Evolutionary conservation across 1,284 basidiomycete genomes (phyloP).

Genomic region (Ustilago cynodontis): DNA sequence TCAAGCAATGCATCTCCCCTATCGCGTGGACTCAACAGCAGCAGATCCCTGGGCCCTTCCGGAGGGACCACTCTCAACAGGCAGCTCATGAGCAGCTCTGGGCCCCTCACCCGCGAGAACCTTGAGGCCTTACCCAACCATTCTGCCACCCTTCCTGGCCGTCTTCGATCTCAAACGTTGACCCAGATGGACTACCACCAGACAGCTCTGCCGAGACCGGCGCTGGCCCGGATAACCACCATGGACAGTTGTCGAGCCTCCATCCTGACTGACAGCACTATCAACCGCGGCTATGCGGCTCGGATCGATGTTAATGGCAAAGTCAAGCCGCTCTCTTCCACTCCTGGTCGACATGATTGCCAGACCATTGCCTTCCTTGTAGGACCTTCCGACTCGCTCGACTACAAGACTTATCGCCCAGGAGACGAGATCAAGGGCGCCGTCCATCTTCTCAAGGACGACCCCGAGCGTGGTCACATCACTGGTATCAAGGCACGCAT

Average conservation of each 20-base stretch:
- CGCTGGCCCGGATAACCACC: conserved; percentile 33
- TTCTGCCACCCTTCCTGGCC: conserved; percentile 21
- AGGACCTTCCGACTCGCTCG: conserved; percentile 44
- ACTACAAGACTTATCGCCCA: conserved; percentile 54
- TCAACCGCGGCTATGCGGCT: conserved; percentile 52
- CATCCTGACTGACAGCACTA: conserved; percentile 45
- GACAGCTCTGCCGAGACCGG: conserved; percentile 1
- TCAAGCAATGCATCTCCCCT: conserved; percentile 13
- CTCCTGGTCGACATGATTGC: conserved; percentile 32
- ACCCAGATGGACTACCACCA: conserved; percentile 9
- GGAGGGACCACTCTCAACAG: neutral
- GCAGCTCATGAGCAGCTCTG: conserved; percentile 8
- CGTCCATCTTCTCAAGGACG: conserved; percentile 47
- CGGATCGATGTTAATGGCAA: conserved; percentile 54
- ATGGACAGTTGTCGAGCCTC: conserved; percentile 44
- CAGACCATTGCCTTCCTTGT: conserved; percentile 55
- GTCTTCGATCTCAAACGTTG: conserved; percentile 20
- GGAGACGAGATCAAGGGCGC: conserved; percentile 54
- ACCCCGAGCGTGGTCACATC: conserved; percentile 48
- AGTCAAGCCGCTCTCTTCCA: conserved; percentile 43
- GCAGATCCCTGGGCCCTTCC: conserved; percentile 18
- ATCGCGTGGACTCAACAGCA: conserved; percentile 4
- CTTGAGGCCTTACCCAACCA: conserved; percentile 29
- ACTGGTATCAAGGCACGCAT: conserved; percentile 54
- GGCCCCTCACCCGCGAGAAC: conserved; percentile 34